phyloP scores from a whole-genome alignment of 2,329 filamentous ascomycete species.

The Magnaporthiopsis rhizophila region DNA sequence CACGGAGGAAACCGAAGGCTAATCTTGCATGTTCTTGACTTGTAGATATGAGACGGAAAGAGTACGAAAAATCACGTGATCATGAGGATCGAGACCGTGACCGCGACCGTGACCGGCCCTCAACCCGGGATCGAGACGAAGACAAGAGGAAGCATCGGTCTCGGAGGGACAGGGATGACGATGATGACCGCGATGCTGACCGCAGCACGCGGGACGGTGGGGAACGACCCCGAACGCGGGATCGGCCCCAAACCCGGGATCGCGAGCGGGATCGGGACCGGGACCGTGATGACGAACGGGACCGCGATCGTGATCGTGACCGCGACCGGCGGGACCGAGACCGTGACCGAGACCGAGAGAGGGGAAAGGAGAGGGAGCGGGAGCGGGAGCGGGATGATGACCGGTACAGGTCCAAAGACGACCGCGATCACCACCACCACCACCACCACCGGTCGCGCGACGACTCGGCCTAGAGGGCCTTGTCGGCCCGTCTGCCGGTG shows the following conservation, averaged over 20 bases:
- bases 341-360: conserved; percentile 15
- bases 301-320: conserved; percentile 11
- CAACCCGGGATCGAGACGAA: conserved; percentile 7
- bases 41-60: conserved; percentile 29
- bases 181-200: conserved; percentile 20
- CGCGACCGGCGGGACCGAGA: conserved; percentile 8
- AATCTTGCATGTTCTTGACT: not conserved
- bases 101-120: conserved; percentile 6
- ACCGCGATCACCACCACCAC: not conserved
- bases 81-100: conserved; percentile 5
- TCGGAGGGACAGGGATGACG: conserved; percentile 18
- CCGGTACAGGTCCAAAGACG: conserved; percentile 3
- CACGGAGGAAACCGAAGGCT: not conserved
- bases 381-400: conserved; percentile 7
- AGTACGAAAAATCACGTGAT: conserved; percentile 22
- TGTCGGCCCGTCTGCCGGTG: too few species aligned
- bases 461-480: not conserved
- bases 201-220: conserved; percentile 13
- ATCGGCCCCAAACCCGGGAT: conserved; percentile 1
- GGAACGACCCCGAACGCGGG: not conserved
- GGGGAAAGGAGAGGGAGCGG: conserved; percentile 18
- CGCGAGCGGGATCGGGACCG: conserved; percentile 7
- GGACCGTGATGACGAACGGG: conserved; percentile 16
- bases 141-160: conserved; percentile 2
- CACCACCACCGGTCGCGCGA: conserved; percentile 1